These are phyloP conservation scores for Phytophthora pini DNA, from an alignment of 352 stramenopile genomes.

Conservation along the genomic window DNA sequence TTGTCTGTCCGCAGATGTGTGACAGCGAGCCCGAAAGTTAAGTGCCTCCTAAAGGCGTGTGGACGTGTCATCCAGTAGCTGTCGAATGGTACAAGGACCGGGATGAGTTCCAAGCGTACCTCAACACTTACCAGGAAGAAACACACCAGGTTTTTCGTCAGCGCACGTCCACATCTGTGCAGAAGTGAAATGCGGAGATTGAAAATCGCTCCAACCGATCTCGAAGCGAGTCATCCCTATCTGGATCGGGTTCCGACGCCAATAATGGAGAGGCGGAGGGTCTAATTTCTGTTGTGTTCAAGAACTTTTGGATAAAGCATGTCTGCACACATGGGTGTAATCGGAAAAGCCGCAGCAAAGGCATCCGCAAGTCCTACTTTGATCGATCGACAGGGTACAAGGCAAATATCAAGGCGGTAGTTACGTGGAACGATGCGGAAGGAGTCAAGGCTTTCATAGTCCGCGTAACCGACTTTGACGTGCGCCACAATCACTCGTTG, in stretches of 20 bases:
- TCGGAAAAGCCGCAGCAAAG: not conserved
- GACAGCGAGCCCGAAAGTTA: slow-evolving; percentile 10
- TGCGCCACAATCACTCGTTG: slow-evolving; percentile 6
- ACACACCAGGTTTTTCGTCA: slow-evolving; percentile 1
- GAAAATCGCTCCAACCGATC: not conserved
- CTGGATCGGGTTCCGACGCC: no score
- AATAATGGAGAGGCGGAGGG: no score
- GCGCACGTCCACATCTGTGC: slow-evolving; percentile 5
- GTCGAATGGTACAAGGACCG: slow-evolving; percentile 10
- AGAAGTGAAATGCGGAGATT: slow-evolving; percentile 6
- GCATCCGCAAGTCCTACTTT: slow-evolving; percentile 5
- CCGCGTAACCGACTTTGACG: slow-evolving; percentile 1
- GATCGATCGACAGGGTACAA: slow-evolving; percentile 5
- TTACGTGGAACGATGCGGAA: not conserved
- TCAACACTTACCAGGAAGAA: slow-evolving; percentile 1
- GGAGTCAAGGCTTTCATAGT: slow-evolving; percentile 2
- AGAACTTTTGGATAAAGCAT: slow-evolving; percentile 14
- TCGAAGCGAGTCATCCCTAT: not conserved
- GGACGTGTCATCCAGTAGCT: not conserved
- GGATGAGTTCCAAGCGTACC: not conserved
- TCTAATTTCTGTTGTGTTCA: slow-evolving; percentile 4
- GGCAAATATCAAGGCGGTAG: slow-evolving; percentile 9
- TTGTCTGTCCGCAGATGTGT: not conserved
- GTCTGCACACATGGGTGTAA: slow-evolving; percentile 12
- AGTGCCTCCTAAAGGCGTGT: not conserved